phyloP scores from a whole-genome alignment of 2,329 filamentous ascomycete species.

The Chaetomiaceae sp. region DNA sequence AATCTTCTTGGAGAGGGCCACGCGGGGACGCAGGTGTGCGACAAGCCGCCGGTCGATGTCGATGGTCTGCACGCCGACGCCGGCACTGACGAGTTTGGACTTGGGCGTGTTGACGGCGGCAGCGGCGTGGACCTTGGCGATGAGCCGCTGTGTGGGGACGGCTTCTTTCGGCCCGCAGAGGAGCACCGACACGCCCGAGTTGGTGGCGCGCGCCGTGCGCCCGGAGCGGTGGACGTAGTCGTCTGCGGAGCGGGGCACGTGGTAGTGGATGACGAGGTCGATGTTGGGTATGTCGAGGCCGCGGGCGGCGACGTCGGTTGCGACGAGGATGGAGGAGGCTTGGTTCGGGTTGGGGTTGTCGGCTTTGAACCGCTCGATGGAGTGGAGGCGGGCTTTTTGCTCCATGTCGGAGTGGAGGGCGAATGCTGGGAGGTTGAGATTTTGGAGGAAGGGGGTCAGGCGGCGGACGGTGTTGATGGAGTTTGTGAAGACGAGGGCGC shows the following conservation, averaged over 20 bases:
- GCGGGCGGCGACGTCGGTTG: constrained; percentile 89
- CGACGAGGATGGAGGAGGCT: constrained; percentile 65
- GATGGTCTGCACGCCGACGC: constrained; percentile 70
- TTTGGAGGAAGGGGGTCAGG: constrained; percentile 76
- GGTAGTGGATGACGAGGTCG: constrained; percentile 89
- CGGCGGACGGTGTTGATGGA: constrained; percentile 90
- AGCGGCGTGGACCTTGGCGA: constrained; percentile 78
- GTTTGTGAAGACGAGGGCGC: constrained; percentile 90
- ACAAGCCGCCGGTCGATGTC: constrained; percentile 80
- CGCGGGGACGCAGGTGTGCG: constrained; percentile 68
- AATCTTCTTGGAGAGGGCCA: constrained; percentile 79
- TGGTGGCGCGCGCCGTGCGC: constrained; percentile 80
- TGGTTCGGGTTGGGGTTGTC: constrained; percentile 38
- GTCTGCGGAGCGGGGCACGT: constrained; percentile 86
- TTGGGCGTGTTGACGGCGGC: constrained; percentile 35
- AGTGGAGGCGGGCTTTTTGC: constrained; percentile 91
- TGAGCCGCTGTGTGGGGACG: constrained; percentile 72
- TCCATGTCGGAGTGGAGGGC: constrained; percentile 90
- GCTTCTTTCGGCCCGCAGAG: constrained; percentile 92
- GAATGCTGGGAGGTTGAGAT: constrained; percentile 70
- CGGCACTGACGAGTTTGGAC: constrained; percentile 40
- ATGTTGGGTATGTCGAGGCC: constrained; percentile 91
- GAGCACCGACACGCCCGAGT: constrained; percentile 74
- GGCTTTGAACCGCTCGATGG: constrained; percentile 80
- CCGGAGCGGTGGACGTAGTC: constrained; percentile 94